Evolutionary conservation across 805 yeast genomes (phyloP).

Genomic region (Candida rishiriensis): DNA sequence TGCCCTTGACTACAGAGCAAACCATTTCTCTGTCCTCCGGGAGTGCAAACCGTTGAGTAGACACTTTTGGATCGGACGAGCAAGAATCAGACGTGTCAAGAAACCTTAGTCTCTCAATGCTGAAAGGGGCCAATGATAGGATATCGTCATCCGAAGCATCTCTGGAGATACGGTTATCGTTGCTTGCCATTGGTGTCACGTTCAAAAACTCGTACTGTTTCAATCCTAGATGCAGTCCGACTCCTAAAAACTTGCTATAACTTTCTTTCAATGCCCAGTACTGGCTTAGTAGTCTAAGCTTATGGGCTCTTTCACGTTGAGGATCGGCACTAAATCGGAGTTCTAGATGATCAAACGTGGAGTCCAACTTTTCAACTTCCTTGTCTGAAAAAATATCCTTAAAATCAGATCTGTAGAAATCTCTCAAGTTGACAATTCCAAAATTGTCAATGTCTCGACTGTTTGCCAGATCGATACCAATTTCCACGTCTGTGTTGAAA

Average conservation of each 20-base stretch:
- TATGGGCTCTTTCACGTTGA: conserved; percentile 1
- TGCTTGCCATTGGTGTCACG: conserved; percentile 3
- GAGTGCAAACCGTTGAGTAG: background rate
- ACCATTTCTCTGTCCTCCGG: background rate
- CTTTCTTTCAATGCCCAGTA: conserved; percentile 82
- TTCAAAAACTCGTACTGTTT: conserved; percentile 19
- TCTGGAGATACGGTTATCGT: background rate
- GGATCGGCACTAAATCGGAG: too few species aligned
- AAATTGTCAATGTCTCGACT: conserved; percentile 23
- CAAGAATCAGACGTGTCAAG: background rate
- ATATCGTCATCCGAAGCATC: background rate
- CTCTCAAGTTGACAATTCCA: conserved; percentile 24
- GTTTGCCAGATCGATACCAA: conserved; percentile 48
- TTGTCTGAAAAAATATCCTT: conserved; percentile 23
- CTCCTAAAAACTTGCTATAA: conserved; percentile 61
- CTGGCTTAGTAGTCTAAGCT: conserved; percentile 40
- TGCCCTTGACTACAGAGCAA: background rate
- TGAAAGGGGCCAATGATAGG: background rate
- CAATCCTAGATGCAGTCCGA: conserved; percentile 42
- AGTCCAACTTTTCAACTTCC: conserved; percentile 28
- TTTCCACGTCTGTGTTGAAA: conserved; percentile 18
- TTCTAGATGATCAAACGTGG: conserved; percentile 3
- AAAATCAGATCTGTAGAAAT: conserved; percentile 23
- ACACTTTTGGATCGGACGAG: background rate
- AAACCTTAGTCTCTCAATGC: too few species aligned